A percentile compares a stretch with the other conserved stretches of the same genome.
These are phyloP conservation scores for Venustampulla echinocandica DNA, from an alignment of 495 filamentous ascomycete species.

Conservation along the genomic window DNA sequence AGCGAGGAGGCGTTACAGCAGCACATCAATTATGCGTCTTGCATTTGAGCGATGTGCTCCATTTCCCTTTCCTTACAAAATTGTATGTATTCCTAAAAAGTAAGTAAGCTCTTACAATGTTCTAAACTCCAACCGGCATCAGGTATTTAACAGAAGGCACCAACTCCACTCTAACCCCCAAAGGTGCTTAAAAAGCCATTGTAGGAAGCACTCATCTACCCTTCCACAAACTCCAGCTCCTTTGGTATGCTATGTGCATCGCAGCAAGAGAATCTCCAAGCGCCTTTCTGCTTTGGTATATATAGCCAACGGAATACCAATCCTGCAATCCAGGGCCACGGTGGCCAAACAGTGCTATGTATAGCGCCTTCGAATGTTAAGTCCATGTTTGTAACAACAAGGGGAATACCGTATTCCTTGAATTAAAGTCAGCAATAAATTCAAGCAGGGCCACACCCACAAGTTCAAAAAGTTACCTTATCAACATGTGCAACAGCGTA, in stretches of 20 bases:
- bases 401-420: constrained; percentile 18
- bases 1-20: too few relatives aligned
- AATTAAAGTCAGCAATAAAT: not conserved
- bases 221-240: constrained; percentile 26
- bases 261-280: constrained; percentile 36
- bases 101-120: too few relatives aligned
- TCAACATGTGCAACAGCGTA: constrained; percentile 12
- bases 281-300: constrained; percentile 24
- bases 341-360: constrained; percentile 27
- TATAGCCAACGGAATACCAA: constrained; percentile 19
- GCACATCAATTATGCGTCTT: too few relatives aligned
- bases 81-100: too few relatives aligned
- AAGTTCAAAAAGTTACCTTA: constrained; percentile 2
- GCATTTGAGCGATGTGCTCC: too few relatives aligned
- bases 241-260: constrained; percentile 27
- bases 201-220: too few relatives aligned
- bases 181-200: too few relatives aligned
- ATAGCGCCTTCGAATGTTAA: constrained; percentile 29
- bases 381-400: constrained; percentile 33
- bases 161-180: too few relatives aligned
- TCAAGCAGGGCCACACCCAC: not conserved
- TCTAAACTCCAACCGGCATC: too few relatives aligned
- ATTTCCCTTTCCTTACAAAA: too few relatives aligned
- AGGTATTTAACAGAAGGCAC: too few relatives aligned
- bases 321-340: constrained; percentile 23